A percentile compares a stretch with the other conserved stretches of the same genome.
Conservation (phyloP, 2,329 filamentous ascomycete species). For the Myriosclerotinia duriaeana region DNA sequence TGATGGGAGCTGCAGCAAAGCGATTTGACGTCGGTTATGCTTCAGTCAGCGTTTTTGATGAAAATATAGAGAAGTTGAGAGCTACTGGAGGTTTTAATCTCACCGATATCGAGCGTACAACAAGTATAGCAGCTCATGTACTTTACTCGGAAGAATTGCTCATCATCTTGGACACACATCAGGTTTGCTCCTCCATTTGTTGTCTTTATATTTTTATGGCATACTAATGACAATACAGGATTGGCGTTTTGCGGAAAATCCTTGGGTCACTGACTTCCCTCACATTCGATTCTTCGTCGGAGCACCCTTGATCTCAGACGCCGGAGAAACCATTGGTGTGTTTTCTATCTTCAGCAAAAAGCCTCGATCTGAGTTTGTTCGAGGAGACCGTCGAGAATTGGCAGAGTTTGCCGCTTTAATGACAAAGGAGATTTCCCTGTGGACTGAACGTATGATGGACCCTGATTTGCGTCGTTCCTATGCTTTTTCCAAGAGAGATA, state of each 20-base stretch:
- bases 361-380: conserved; percentile 36
- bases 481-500: conserved; percentile 25
- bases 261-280: conserved; percentile 36
- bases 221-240: conserved; percentile 36
- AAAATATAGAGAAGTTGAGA: conserved; percentile 39
- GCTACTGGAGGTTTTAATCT: conserved; percentile 37
- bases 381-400: conserved; percentile 35
- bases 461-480: conserved; percentile 24
- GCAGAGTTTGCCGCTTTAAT: conserved; percentile 34
- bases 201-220: background rate
- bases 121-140: conserved; percentile 43
- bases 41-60: conserved; percentile 42
- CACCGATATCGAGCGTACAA: conserved; percentile 35
- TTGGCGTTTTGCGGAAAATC: conserved; percentile 42
- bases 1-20: conserved; percentile 35
- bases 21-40: conserved; percentile 37
- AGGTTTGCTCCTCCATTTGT: conserved; percentile 33
- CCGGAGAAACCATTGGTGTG: conserved; percentile 39
- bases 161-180: conserved; percentile 40
- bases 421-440: conserved; percentile 28
- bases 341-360: conserved; percentile 39
- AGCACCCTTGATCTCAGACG: conserved; percentile 40
- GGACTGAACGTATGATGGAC: conserved; percentile 17
- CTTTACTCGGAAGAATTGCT: conserved; percentile 41
- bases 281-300: conserved; percentile 43